Base-by-base conservation (phyloP, 2,329 filamentous ascomycete genomes). In the Biscogniauxia marginata region DNA sequence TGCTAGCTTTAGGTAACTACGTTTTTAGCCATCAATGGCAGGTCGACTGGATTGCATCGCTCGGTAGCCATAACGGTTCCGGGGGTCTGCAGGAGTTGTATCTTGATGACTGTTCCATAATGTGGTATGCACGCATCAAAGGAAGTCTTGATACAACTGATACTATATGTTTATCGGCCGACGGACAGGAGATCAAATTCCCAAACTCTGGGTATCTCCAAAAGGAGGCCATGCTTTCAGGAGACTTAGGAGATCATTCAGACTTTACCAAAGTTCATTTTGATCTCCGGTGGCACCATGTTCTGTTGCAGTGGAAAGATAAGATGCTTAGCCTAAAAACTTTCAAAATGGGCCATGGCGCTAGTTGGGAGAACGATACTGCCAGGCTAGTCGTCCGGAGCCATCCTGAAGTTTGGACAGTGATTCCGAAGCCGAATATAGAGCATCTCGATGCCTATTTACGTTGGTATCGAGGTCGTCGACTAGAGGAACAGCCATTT, bases 1-100 rank as follows among this genome's bases (percentile, higher is more conserved):
- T 72, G 0, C 68, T 81, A 0, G 65, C 70, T 0, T 59, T 82
- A 0, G 75, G 75, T 0, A 73, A 73, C 1, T 76, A 73, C 19
- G 68, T 71, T 3, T 78, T 82, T 49, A 70, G 70, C 4, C 71
- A 79, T 30, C 71, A 79, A 19, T 75, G 72, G 68, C 78, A 81
- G 52, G 62, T 79, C 0, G 73, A 75, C 8, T 81, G 78, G 77
- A 72, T 82, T 3, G 55, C 75, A 0, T 71, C 70, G 0, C 67
- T 80, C 3, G 68, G 63, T 4, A 11, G 56, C 4, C 46, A 50
- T 3, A 68, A 65, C n/a, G 59, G 56, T 1, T 52, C 39, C 1
- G 63, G 62, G 0, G 77, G 75, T 0, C 66, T 81, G 0, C 58
- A 72, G 13, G 70, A 75, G 44, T 62, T 81, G 0, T 71, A 75